Base-by-base conservation (phyloP, 2,329 filamentous ascomycete genomes). In the Arthrinium puccinioides region DNA sequence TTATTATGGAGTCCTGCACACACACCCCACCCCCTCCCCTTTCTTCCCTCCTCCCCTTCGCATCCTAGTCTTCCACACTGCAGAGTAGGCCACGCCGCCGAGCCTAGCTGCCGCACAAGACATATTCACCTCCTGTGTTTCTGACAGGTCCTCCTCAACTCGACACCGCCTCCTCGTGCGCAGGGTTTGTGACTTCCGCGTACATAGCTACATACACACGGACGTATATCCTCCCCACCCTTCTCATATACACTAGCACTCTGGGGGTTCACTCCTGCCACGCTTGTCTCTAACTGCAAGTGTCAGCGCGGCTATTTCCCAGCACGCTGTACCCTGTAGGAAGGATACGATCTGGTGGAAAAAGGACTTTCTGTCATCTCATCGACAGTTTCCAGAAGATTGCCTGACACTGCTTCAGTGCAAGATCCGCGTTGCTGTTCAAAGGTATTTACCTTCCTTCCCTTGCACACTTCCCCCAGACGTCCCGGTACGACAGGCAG, bases 91-190 rank as follows among this genome's bases (percentile, higher is more conserved):
- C n/a, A n/a, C n/a, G n/a, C n/a, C n/a, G n/a, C n/a, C n/a, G n/a
- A 14, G 25, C 25, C 25, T 18, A 20, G 33, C 19, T 27, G 23
- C 24, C 26, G 33, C 20, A 36, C 33, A 27, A 36, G 24, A 36
- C 33, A 36, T 27, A n/a, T 19, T 24, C 25, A 21, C 25, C 23
- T 28, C 24, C 21, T 26, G 33, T 36, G 33, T 36, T 36, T 36
- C 24, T 36, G 33, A 36, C 21, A 36, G 33, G 24, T 36, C 33
- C 28, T 33, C n/a, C 33, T 25, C 21, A 23, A 20, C 24, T 26
- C 20, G 23, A 23, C 33, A 36, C 33, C 33, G 33, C 33, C 33
- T 28, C 24, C 20, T 11, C 31, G 18, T 9, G 21, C 31, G 11
- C 20, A 23, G 24, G 21, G 9, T 33, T 10, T 21, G 20, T 33